phyloP scores from a whole-genome alignment of 2,329 filamentous ascomycete genomes.

The Penicillium vulpinum region DNA sequence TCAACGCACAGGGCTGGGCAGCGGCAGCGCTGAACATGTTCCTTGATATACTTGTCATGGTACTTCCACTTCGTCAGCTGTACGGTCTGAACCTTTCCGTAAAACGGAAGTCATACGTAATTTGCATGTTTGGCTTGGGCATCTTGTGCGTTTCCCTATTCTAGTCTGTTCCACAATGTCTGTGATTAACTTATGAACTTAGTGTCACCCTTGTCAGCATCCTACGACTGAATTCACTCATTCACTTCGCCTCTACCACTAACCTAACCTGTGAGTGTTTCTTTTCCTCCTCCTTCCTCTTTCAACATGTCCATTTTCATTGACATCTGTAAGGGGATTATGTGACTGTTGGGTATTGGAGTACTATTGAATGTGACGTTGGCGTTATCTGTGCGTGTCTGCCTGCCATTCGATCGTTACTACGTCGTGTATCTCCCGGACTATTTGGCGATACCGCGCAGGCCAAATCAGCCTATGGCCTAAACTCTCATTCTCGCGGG shows the following conservation, averaged over 20 bases:
- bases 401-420: conserved; percentile 38
- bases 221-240: conserved; percentile 46
- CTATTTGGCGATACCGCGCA: conserved; percentile 36
- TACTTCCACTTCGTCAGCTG: conserved; percentile 30
- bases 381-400: conserved; percentile 35
- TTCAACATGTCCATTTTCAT: not conserved
- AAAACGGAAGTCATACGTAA: conserved; percentile 33
- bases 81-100: conserved; percentile 28
- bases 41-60: conserved; percentile 33
- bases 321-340: conserved; percentile 30
- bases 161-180: not conserved
- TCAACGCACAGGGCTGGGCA: conserved; percentile 41
- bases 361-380: conserved; percentile 33
- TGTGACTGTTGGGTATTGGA: conserved; percentile 32
- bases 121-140: conserved; percentile 41
- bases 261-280: conserved; percentile 41
- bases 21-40: conserved; percentile 36
- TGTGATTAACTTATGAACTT: not conserved
- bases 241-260: conserved; percentile 43
- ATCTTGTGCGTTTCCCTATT: conserved; percentile 32
- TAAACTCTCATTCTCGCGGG: conserved; percentile 14
- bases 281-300: not conserved
- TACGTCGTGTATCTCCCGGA: conserved; percentile 40
- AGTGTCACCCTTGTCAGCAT: conserved; percentile 50
- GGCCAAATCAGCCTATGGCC: conserved; percentile 13